These are phyloP conservation scores for Aquilaria agallochum DNA, from an alignment of 441 rosid genomes.

Conservation along the genomic window DNA sequence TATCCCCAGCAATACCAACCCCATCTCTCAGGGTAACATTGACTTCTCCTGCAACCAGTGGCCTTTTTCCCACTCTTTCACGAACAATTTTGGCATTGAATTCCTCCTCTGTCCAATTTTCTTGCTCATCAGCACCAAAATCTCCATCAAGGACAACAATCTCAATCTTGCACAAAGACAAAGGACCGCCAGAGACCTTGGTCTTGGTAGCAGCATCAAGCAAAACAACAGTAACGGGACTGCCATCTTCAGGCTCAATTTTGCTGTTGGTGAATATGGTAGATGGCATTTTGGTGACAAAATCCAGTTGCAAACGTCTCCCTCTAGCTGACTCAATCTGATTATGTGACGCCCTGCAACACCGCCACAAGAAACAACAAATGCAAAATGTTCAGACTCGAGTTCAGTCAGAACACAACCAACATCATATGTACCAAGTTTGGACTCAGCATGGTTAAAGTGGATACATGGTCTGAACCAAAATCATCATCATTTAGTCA, in stretches of 20 bases:
- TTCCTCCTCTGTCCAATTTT: slow-evolving; percentile 48
- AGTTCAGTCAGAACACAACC: no score
- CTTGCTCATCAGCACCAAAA: slow-evolving; percentile 39
- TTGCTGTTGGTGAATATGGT: slow-evolving; percentile 51
- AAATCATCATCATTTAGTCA: neutral
- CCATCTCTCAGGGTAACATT: slow-evolving; percentile 41
- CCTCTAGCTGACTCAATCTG: slow-evolving; percentile 28
- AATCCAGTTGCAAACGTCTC: slow-evolving; percentile 37
- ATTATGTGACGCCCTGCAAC: slow-evolving; percentile 24
- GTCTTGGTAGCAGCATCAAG: slow-evolving; percentile 38
- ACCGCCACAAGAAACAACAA: neutral
- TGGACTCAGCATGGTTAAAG: no score
- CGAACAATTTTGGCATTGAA: slow-evolving; percentile 43
- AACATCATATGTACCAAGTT: no score
- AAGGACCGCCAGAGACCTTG: slow-evolving; percentile 33
- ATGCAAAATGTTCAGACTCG: neutral
- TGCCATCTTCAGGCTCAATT: slow-evolving; percentile 36
- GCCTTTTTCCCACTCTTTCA: slow-evolving; percentile 62
- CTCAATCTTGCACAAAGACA: slow-evolving; percentile 49
- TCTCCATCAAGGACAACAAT: slow-evolving; percentile 63
- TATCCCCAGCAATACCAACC: slow-evolving; percentile 34
- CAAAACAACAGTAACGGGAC: slow-evolving; percentile 37
- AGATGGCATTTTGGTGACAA: slow-evolving; percentile 27
- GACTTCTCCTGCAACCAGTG: slow-evolving; percentile 64
- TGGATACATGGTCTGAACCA: neutral